Evolutionary conservation across 140 eudicot species (phyloP).

Genomic region (Senecio squalidus): DNA sequence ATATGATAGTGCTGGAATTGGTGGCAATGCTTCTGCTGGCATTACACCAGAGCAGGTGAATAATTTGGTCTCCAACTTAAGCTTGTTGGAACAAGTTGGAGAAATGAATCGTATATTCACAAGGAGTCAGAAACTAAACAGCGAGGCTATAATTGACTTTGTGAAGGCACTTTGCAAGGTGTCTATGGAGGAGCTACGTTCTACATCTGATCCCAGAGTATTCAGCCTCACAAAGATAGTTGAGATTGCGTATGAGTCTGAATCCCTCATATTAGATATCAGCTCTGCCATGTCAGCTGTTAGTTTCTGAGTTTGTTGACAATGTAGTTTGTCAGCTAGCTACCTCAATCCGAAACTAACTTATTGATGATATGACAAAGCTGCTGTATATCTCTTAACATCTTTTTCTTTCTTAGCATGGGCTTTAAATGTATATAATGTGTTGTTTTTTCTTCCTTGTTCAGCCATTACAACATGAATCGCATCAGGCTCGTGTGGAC

Average conservation of each 20-base stretch:
- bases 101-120: conserved; percentile 87
- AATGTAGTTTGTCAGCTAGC: neutral
- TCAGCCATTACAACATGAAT: conserved; percentile 96
- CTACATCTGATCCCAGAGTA: conserved; percentile 93
- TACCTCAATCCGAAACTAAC: neutral
- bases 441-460: neutral
- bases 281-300: conserved; percentile 5
- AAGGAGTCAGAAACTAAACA: conserved; percentile 86
- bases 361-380: conserved; percentile 4
- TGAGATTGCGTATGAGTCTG: conserved; percentile 90
- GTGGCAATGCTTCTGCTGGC: conserved; percentile 67
- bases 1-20: conserved; percentile 96
- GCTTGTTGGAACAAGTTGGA: conserved; percentile 98
- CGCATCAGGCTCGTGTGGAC: conserved; percentile 99
- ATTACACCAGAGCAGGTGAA: conserved; percentile 88
- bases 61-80: conserved; percentile 81
- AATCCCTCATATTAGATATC: conserved; percentile 1
- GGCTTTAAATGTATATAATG: neutral
- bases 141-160: conserved; percentile 95
- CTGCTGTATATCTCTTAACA: neutral
- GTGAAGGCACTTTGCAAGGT: conserved; percentile 98
- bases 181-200: conserved; percentile 88
- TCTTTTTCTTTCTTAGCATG: neutral
- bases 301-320: neutral
- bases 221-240: conserved; percentile 95